Evolutionary conservation across 139 green algal genomes (phyloP).

Genomic region (Chlorella sp.): DNA sequence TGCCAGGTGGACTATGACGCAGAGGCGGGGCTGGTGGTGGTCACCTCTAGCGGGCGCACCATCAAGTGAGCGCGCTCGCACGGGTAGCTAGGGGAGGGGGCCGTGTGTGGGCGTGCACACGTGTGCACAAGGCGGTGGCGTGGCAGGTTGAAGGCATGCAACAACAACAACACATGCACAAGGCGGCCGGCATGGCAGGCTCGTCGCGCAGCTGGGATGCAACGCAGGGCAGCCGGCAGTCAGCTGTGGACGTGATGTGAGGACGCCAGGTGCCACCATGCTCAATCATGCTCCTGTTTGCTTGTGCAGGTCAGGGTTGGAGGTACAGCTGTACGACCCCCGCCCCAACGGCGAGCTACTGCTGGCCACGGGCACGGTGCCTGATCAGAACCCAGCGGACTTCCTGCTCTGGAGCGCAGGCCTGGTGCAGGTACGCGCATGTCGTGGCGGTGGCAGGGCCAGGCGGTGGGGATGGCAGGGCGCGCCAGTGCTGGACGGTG

Average conservation of each 20-base stretch:
- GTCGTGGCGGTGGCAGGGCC: background rate
- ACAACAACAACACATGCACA: background rate
- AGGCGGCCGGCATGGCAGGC: too few relatives aligned
- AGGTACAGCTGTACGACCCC: slow-evolving; percentile 66
- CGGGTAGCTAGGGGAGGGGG: too few relatives aligned
- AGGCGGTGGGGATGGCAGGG: background rate
- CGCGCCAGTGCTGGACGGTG: background rate
- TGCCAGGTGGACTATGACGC: slow-evolving; percentile 75
- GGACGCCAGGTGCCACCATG: background rate
- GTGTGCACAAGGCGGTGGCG: too few relatives aligned
- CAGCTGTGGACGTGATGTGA: background rate
- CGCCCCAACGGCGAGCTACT: slow-evolving; percentile 81
- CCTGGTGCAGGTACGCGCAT: slow-evolving; percentile 24
- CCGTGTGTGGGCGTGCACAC: too few relatives aligned
- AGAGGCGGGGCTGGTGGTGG: slow-evolving; percentile 38
- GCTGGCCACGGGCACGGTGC: slow-evolving; percentile 65
- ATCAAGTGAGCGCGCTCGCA: too few relatives aligned
- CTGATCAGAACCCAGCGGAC: slow-evolving; percentile 61
- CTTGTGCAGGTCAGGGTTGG: slow-evolving; percentile 45
- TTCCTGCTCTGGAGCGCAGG: slow-evolving; percentile 40
- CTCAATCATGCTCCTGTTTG: background rate
- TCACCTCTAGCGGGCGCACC: too few relatives aligned
- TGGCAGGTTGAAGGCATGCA: slow-evolving; percentile 36
- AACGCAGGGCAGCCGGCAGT: background rate
- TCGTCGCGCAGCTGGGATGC: too few relatives aligned